Evolutionary conservation across 495 filamentous ascomycete genomes (phyloP).

Genomic region (Trichoderma gamsii): DNA sequence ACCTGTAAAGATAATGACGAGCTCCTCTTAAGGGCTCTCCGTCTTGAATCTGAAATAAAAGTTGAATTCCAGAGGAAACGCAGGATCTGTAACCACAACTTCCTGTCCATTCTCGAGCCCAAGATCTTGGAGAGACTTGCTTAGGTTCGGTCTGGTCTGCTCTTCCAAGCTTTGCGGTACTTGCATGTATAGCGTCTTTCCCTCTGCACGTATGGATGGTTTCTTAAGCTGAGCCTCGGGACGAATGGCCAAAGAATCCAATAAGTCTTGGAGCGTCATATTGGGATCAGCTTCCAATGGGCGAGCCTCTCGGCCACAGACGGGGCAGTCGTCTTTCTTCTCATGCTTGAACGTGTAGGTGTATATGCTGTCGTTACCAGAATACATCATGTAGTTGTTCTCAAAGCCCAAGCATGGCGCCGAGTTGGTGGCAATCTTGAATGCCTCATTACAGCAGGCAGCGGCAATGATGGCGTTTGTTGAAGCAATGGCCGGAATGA

Average conservation of each 20-base stretch:
- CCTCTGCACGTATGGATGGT: conserved; percentile 75
- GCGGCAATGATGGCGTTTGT: conserved; percentile 97
- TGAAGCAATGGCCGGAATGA: conserved; percentile 96
- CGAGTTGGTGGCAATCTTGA: conserved; percentile 81
- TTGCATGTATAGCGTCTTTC: conserved; percentile 83
- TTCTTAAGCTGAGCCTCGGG: conserved; percentile 87
- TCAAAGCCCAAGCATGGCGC: conserved; percentile 64
- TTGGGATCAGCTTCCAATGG: conserved; percentile 63
- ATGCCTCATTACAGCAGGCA: conserved; percentile 89
- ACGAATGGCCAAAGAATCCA: conserved; percentile 74
- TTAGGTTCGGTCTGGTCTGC: conserved; percentile 74
- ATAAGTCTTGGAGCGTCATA: conserved; percentile 74
- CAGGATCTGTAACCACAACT: conserved; percentile 76
- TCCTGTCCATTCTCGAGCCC: conserved; percentile 43
- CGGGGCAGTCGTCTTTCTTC: conserved; percentile 87
- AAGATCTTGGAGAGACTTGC: conserved; percentile 57
- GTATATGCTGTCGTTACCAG: conserved; percentile 88
- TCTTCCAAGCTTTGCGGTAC: conserved; percentile 73
- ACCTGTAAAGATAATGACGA: not conserved
- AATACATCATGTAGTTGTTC: conserved; percentile 99
- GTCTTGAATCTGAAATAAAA: conserved; percentile 51
- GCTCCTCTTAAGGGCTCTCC: conserved; percentile 5
- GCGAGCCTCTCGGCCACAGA: conserved; percentile 78
- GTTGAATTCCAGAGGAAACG: conserved; percentile 67
- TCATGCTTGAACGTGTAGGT: conserved; percentile 94